Evolutionary conservation across 176 grass and related monocot species (phyloP), one percentile per base, ranked within the genome.

Genomic region (Rhynchospora breviuscula): DNA sequence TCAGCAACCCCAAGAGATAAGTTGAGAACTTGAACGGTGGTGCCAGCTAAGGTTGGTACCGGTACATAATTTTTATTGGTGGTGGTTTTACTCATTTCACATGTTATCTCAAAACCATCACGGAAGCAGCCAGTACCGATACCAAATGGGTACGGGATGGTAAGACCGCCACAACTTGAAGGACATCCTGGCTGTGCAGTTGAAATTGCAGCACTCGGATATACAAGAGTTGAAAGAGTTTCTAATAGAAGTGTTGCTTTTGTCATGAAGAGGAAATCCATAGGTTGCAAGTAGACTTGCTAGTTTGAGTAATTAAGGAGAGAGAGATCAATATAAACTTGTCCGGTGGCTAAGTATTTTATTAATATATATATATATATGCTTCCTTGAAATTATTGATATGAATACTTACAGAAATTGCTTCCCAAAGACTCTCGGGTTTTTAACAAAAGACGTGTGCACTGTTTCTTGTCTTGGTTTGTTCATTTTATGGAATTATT

Each of bases 131-230:
- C 78, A 10, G 67, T 3, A 33, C 90, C 92, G 70, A 94, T 85
- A 66, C 91, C 91, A 78, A 97, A 97, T 21, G 94, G 94, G 85
- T 94, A 97, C 3, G 90, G 90, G 83, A 97, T 90, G 4, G 87
- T 74, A 45, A 97, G 47, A 60, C 73, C 6, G 82, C 90, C 94
- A 62, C 94, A 97, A 1, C 59, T 86, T 2, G 53, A 62, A 35
- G 60, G 75, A 85, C 94, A 97, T 33, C 82, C 8, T 22, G 52
- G 33, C 29, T 8, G 19, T 13, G 91, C 53, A 19, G 84, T 77
- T 71, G 90, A 84, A 62, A 87, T 14, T 13, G 11, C 43, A 2
- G 62, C 40, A 31, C 48, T 17, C 5, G 19, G 48, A 53, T 54
- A 53, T 44, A 18, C 78, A 2, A 61, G 31, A 49, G 79, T 60